Base-by-base conservation (phyloP, 2,329 filamentous ascomycete species). In the Neofusicoccum laricinum region DNA sequence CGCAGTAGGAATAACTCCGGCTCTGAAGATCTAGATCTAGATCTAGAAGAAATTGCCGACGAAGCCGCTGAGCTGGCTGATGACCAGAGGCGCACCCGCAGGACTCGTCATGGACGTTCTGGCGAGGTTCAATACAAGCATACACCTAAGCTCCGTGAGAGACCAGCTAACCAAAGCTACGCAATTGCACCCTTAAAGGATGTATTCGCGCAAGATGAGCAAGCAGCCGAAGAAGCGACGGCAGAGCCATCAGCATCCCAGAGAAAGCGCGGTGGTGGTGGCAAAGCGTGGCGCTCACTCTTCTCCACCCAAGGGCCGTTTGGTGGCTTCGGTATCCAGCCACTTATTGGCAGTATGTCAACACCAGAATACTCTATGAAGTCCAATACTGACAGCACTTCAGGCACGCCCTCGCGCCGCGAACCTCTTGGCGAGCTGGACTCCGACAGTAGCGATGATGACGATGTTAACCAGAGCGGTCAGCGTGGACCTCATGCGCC, bases 401-500 rank as follows among this genome's bases (percentile, higher is more conserved):
- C 36, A 38, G 36, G 36, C 11, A 15, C 11, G 11, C 36, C 36
- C 10, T 12, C 36, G 10, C 90, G 90, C 21, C 86, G 40, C 10
- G 48, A 63, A 12, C n/a, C 38, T 38, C 57, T 61, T 32, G 61
- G 38, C 10, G 61, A 63, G 6, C 15, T 46, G 12, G 61, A 98
- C 71, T 97, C 94, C 5, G 95, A 99, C 74, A 97, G 93, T 76
- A 99, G 95, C 75, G 95, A 99, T 71, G 95, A 99, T 69, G 95
- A 99, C 15, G 38, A 46, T 6, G 49, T 17, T 7, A 58, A 58
- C 19, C 55, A 59, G 17, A 46, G 55, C n/a, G 55, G 55, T 15
- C 55, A 59, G 21, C 55, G 55, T 0, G 55, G 40, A 11, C 55
- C 55, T 8, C 55, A 36, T 15, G 38, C 76, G 21, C 76, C 80